Base-by-base conservation (phyloP, 1,284 basidiomycete genomes). In the Apiotrichum domesticum region DNA sequence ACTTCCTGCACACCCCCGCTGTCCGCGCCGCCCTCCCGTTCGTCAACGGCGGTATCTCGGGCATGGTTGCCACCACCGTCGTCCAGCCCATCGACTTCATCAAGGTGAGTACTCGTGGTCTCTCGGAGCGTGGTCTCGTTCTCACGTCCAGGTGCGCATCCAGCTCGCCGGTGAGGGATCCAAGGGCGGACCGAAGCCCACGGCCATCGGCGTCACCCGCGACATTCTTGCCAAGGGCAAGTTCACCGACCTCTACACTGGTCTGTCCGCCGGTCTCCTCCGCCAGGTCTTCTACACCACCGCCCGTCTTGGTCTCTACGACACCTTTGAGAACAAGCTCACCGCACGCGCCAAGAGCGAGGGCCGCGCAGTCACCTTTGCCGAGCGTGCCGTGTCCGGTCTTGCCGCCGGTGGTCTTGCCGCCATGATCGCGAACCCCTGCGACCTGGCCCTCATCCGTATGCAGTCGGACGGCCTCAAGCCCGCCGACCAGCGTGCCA, bases 381-480 rank as follows among this genome's bases (percentile, higher is more conserved):
- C 1, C 2, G 49, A 51, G 49, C 49, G 49, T 35, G 49, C 49
- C 6, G 49, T 4, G 4, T 21, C 49, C 40, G 49, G 49, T 42
- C 49, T 51, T 33, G 40, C 40, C 13, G 49, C 49, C 3, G 49
- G 49, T 14, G 49, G 49, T 51, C 9, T 51, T 14, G 49, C 49
- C 21, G 49, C 49, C 40, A 41, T 51, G 37, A 43, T 51, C 33
- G 49, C 29, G 10, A 51, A 51, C 49, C 49, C 49, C 13, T 51
- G 49, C 29, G 49, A 51, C 49, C 49, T 51, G 2, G 49, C 49
- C 21, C 49, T 51, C 29, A 51, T 51, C 49, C 49, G 49, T 32
- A 51, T 51, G 49, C 49, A 51, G 49, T 51, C 49, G 49, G 49
- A 51, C 49, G 49, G 49, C 40, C 49, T 51, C 49, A 51, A 51